These are phyloP conservation scores for Angomonas ambiguus DNA, from an alignment of 208 protist species.

Conservation along the genomic window DNA sequence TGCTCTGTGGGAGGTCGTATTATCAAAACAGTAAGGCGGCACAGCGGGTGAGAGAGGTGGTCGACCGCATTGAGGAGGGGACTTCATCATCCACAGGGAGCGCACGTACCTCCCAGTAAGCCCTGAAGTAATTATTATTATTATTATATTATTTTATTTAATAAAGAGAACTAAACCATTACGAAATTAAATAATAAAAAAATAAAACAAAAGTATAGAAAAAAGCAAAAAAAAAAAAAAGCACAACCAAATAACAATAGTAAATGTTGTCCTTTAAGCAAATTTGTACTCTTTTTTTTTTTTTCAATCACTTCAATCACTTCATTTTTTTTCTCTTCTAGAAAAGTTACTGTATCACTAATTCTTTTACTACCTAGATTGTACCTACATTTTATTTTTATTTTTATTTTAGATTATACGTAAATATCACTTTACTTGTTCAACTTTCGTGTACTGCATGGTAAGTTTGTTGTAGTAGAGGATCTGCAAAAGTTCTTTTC, in stretches of 20 bases:
- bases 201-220: conserved; percentile 10
- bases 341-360: background rate
- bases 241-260: too few species aligned
- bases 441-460: too few species aligned
- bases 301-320: background rate
- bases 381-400: background rate
- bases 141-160: conserved; percentile 9
- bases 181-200: background rate
- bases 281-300: conserved; percentile 4
- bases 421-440: background rate
- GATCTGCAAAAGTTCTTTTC: too few species aligned
- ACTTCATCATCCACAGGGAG: background rate
- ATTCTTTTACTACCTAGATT: background rate
- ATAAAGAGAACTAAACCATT: too few species aligned
- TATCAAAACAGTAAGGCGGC: conserved; percentile 38
- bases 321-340: conserved; percentile 9
- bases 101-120: background rate
- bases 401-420: background rate
- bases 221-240: conserved; percentile 4
- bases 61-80: conserved; percentile 24
- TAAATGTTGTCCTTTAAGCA: conserved; percentile 5
- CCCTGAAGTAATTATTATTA: conserved; percentile 8
- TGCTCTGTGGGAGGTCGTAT: conserved; percentile 45
- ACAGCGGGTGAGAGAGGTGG: conserved; percentile 25
- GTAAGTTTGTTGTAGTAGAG: too few species aligned